phyloP scores from a whole-genome alignment of 768 basidiomycete genomes.

The Phlegmacium glaucopus region DNA sequence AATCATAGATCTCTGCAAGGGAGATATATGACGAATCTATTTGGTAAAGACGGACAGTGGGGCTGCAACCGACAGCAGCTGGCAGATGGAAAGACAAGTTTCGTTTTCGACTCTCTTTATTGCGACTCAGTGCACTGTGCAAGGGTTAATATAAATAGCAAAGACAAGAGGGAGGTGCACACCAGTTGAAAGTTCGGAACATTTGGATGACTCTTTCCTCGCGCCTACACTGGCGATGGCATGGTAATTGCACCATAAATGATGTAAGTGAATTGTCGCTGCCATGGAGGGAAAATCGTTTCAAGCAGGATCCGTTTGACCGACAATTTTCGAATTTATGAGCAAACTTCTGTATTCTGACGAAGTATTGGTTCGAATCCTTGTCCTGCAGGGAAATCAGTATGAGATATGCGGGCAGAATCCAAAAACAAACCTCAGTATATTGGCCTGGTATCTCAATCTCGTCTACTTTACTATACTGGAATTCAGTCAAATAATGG shows the following conservation, averaged over 20 bases:
- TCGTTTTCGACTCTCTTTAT: conserved; percentile 91
- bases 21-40: conserved; percentile 89
- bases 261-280: conserved; percentile 86
- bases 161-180: conserved; percentile 14
- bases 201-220: conserved; percentile 92
- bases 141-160: neutral
- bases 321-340: conserved; percentile 90
- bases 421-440: conserved; percentile 65
- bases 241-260: conserved; percentile 89
- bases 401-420: conserved; percentile 1
- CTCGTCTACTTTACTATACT: conserved; percentile 95
- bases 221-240: conserved; percentile 78
- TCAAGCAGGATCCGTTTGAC: conserved; percentile 82
- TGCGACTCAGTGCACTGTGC: conserved; percentile 71
- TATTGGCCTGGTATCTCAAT: conserved; percentile 99
- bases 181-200: conserved; percentile 95
- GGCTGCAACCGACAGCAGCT: conserved; percentile 79
- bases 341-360: conserved; percentile 86
- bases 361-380: conserved; percentile 88
- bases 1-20: conserved; percentile 92
- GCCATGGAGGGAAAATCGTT: conserved; percentile 87
- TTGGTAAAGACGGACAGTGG: conserved; percentile 81
- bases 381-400: conserved; percentile 63
- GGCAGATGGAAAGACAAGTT: conserved; percentile 92
- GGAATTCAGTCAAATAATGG: conserved; percentile 96